Evolutionary conservation across 2,329 filamentous ascomycete species (phyloP), one percentile per base, ranked within the genome.

Genomic region (Dryadomyces sulphureus): DNA sequence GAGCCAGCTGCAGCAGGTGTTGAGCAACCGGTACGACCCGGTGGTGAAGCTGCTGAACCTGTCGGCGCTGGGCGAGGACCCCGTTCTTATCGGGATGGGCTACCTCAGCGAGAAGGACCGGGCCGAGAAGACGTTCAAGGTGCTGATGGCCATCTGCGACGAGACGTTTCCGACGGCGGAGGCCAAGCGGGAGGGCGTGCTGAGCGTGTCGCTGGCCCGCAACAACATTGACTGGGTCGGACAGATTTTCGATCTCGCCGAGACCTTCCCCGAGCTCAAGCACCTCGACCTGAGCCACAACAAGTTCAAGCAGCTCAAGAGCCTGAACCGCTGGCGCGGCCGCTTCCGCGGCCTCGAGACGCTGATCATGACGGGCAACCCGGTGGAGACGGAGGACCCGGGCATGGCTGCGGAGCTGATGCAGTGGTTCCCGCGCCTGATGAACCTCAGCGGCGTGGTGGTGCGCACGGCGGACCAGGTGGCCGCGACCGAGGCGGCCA

Each of bases 201-300:
- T 81, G 52, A 90, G 86, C 57, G 81, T 96, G 55, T 85, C 81
- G 34, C 73, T 98, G 12, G 79, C 83, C 17, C 77, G 78, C 59
- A 96, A 96, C 62, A 77, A 78, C 49, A 78, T 96, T 40, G 68
- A 76, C 43, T 80, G 84, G 51, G 75, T 94, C 34, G 61, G 68
- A 19, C 73, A 81, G 45, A 81, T 96, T 43, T 85, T 81, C 44
- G 72, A 78, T 1, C 71, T 96, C 1, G 79, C 86, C 9, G 74
- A 77, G 45, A 87, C 84, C 0, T 84, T 96, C 46, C 87, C 89
- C 0, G 82, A 89, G 50, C 69, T 96, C 49, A 81, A 86, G 59
- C 89, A 94, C 53, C 76, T 98, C 12, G 90, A 95, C 54, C 73
- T 96, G 22, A 92, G 86, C 46, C 77, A 81, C 58, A 96, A 96